A percentile compares a stretch with the other conserved stretches of the same genome.
These are phyloP conservation scores for Trametes polyzona DNA, from an alignment of 1,284 basidiomycete species.

Conservation along the genomic window DNA sequence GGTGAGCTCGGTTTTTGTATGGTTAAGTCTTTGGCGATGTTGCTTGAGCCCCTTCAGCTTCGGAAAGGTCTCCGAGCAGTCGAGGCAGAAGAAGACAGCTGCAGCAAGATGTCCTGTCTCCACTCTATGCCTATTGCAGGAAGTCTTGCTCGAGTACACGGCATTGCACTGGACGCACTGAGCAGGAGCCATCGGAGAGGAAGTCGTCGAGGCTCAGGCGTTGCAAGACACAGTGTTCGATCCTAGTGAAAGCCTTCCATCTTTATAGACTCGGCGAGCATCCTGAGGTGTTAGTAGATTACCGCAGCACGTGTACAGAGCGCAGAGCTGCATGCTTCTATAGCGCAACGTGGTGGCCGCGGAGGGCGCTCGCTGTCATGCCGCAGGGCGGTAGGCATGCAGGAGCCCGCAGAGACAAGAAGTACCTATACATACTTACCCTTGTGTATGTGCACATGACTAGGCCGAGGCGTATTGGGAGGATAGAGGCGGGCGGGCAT, in stretches of 20 bases:
- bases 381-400: no score
- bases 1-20: no score
- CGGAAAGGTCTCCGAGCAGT: slow-evolving; percentile 6
- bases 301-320: background rate
- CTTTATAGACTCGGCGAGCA: background rate
- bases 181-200: background rate
- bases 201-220: background rate
- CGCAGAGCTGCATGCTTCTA: background rate
- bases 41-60: background rate
- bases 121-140: background rate
- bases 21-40: background rate
- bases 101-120: background rate
- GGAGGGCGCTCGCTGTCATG: no score
- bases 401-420: background rate
- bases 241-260: background rate
- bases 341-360: background rate
- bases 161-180: background rate
- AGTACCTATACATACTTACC: background rate
- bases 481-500: no score
- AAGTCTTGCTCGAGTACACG: slow-evolving; percentile 1
- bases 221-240: background rate
- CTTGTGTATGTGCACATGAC: no score
- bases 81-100: slow-evolving; percentile 1
- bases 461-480: no score
- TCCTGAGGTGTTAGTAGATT: background rate